These are phyloP conservation scores for Colletotrichum cuscutae DNA, from an alignment of 2,329 filamentous ascomycete species.

Conservation along the genomic window DNA sequence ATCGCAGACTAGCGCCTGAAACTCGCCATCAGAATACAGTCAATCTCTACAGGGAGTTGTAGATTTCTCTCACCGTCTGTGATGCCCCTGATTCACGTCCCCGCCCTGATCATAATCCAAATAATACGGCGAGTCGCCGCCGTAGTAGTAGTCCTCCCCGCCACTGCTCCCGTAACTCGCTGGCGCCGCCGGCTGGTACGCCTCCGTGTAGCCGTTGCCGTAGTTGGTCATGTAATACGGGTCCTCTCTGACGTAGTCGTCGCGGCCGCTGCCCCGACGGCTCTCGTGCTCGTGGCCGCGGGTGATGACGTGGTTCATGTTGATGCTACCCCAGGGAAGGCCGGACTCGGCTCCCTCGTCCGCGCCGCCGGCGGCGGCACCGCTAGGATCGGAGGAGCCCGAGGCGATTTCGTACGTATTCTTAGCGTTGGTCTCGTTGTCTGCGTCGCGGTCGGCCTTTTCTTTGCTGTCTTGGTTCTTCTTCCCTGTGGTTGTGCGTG, in stretches of 20 bases:
- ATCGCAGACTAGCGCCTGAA: neutral
- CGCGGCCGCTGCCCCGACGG: slow-evolving; percentile 52
- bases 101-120: slow-evolving; percentile 36
- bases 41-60: neutral
- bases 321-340: slow-evolving; percentile 78
- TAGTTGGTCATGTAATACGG: slow-evolving; percentile 42
- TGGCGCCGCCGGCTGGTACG: slow-evolving; percentile 37
- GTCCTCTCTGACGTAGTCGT: slow-evolving; percentile 49
- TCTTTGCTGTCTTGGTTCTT: slow-evolving; percentile 77
- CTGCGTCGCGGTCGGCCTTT: slow-evolving; percentile 68
- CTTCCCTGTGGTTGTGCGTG: slow-evolving; percentile 62
- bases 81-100: slow-evolving; percentile 6
- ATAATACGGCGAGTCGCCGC: slow-evolving; percentile 39
- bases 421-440: slow-evolving; percentile 72
- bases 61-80: neutral
- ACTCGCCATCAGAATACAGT: neutral
- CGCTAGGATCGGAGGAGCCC: slow-evolving; percentile 55
- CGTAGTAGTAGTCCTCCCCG: slow-evolving; percentile 46
- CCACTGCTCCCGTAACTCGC: slow-evolving; percentile 46
- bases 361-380: too few relatives aligned
- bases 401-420: slow-evolving; percentile 72
- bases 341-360: slow-evolving; percentile 67
- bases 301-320: slow-evolving; percentile 64
- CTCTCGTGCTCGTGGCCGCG: slow-evolving; percentile 62
- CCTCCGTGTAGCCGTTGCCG: slow-evolving; percentile 7